Conservation (phyloP, 139 green algal genomes). For the Mesotaenium endlicherianum region DNA sequence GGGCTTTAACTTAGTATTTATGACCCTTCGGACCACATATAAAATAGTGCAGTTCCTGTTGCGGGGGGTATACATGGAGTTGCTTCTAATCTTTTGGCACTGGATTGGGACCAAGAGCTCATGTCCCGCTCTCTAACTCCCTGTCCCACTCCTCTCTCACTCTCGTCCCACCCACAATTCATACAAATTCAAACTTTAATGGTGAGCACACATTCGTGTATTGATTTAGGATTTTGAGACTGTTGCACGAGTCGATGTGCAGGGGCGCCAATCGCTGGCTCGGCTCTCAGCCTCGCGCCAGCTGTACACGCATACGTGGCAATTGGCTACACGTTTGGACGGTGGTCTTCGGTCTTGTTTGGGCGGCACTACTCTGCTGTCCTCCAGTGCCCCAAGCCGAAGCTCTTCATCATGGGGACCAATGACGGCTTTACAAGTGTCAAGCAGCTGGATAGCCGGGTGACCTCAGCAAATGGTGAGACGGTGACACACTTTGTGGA, state of each 20-base stretch:
- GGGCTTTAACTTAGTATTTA: no score
- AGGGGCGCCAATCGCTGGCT: slow-evolving; percentile 28
- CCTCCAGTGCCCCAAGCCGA: background rate
- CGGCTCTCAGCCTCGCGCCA: background rate
- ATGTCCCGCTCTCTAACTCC: background rate
- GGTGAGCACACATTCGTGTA: no score
- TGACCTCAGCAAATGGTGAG: background rate
- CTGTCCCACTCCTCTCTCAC: background rate
- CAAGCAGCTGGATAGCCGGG: background rate
- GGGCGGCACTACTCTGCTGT: background rate
- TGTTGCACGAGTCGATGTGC: no score
- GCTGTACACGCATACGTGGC: slow-evolving; percentile 3
- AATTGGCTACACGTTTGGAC: slow-evolving; percentile 25
- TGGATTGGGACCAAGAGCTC: no score
- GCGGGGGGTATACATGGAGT: no score
- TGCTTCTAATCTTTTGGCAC: no score
- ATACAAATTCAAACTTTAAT: no score
- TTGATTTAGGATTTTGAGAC: no score
- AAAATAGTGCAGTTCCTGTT: no score
- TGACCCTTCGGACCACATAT: no score
- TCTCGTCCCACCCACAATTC: background rate
- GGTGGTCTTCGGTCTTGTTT: slow-evolving; percentile 14
- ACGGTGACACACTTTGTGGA: background rate
- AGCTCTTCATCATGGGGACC: slow-evolving; percentile 31
- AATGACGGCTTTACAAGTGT: slow-evolving; percentile 6